Base-by-base conservation (phyloP, 345 rosid genomes). In the Arabis alpina region DNA sequence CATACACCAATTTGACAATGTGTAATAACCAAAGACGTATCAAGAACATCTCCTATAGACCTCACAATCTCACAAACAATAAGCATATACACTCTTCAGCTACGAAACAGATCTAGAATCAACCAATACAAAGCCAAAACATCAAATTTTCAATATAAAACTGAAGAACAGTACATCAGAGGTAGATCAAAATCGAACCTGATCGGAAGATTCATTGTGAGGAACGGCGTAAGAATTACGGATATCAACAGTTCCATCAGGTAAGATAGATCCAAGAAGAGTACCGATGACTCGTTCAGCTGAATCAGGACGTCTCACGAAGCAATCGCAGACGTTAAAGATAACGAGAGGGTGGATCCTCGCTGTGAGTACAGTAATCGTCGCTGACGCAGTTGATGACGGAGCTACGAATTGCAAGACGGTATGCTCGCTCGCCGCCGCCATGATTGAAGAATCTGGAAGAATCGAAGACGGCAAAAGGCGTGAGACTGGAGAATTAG, bases 181-280 rank as follows among this genome's bases (percentile, higher is more conserved):
- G 43, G 28, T 32, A 32, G 10, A 34, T 34, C 8, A 42, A 30
- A 53, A 15, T 34, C 25, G 19, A 19, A 92, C 97, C 99, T 92
- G 97, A 61, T 83, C 96, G 43, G 91, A 82, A 44, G 86, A 87
- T 76, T 95, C 99, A 23, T 87, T 92, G 82, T 95, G 98, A 77
- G 99, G 99, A 45, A 95, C 98, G 30, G 93, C 99, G 54, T 89
- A 92, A 11, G 96, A 95, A 73, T 95, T 92, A 27, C 99, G 91
- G 61, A 95, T 80, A 43, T 95, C 99, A 7, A 95, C 92, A 5
- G 98, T 87, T 43, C 99, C 98, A 6, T 95, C 97, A 1, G 94
- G 82, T 36, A 90, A 72, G 55, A 89, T 74, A 54, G 98, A 92
- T 30, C 99, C 98, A 42, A 92, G 96, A 8, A 94, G 98, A 42